Base-by-base conservation (phyloP, 2,329 filamentous ascomycete species). In the Pseudogymnoascus sp. region DNA sequence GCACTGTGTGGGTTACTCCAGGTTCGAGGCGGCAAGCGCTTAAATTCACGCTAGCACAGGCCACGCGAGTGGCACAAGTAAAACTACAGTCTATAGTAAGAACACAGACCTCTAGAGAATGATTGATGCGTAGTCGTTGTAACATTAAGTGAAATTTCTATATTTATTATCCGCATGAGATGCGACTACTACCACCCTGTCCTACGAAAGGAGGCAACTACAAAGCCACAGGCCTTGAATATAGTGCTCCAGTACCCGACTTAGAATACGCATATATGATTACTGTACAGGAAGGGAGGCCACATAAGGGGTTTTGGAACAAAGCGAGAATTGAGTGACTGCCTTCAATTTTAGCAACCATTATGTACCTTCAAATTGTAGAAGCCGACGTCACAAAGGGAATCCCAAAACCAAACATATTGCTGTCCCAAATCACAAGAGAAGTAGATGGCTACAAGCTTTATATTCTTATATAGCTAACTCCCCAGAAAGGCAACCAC, bases 81-180 rank as follows among this genome's bases (percentile, higher is more conserved):
- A 13, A 55, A 55, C 29, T 55, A 55, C n/a, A n/a, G n/a, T n/a
- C n/a, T 55, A 35, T 55, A 55, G 48, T 55, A 55, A n/a, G 29
- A 55, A 35, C 48, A 15, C 27, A 9, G n/a, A 33, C 48, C 48
- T 55, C 48, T 13, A 33, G n/a, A 55, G 15, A 15, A 55, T 33
- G n/a, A 15, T 55, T 55, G 13, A 15, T 12, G 9, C 21, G 33
- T 55, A 55, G 29, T 55, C 29, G 10, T 17, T 33, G 21, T 33
- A 33, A 33, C 9, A 33, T 13, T 4, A n/a, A 35, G 29, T 55
- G 13, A 51, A 21, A 2, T n/a, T n/a, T 27, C 7, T 44, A 27
- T 44, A 44, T 55, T 31, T 55, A 51, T 10, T 15, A 31, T 31
- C n/a, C 3, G 9, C 29, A 51, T 29, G 27, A n/a, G 2, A 51